These are phyloP conservation scores for Trifolium repens DNA, from an alignment of 306 rosid genomes.

Conservation along the genomic window DNA sequence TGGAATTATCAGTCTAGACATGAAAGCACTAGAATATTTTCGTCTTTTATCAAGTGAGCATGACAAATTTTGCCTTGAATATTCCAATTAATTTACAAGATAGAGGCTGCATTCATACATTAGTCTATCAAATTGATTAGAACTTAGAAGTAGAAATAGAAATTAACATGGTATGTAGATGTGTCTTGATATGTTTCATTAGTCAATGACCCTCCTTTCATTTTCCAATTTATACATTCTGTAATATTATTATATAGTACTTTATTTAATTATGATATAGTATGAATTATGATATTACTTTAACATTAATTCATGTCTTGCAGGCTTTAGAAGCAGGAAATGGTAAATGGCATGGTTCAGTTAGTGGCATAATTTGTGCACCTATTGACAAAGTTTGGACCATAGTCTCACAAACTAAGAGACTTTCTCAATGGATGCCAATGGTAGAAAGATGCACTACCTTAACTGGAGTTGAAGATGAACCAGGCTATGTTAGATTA, in stretches of 20 bases:
- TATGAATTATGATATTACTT: slow-evolving; percentile 8
- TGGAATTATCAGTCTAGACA: slow-evolving; percentile 33
- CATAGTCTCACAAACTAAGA: slow-evolving; percentile 62
- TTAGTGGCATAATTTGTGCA: slow-evolving; percentile 65
- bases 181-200: background rate
- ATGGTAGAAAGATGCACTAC: slow-evolving; percentile 75
- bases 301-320: slow-evolving; percentile 14
- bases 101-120: slow-evolving; percentile 30
- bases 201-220: background rate
- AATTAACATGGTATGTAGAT: slow-evolving; percentile 42
- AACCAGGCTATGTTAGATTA: slow-evolving; percentile 61
- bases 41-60: slow-evolving; percentile 8
- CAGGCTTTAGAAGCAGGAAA: slow-evolving; percentile 48
- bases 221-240: slow-evolving; percentile 5
- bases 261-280: background rate
- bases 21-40: background rate
- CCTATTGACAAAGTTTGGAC: slow-evolving; percentile 68
- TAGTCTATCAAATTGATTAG: background rate
- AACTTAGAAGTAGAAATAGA: background rate
- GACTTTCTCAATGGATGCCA: slow-evolving; percentile 77
- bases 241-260: background rate
- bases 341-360: slow-evolving; percentile 73
- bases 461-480: slow-evolving; percentile 66
- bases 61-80: slow-evolving; percentile 40
- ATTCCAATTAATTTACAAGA: slow-evolving; percentile 29